Evolutionary conservation across 352 stramenopile genomes (phyloP).

Genomic region (Globisporangium paddicum): DNA sequence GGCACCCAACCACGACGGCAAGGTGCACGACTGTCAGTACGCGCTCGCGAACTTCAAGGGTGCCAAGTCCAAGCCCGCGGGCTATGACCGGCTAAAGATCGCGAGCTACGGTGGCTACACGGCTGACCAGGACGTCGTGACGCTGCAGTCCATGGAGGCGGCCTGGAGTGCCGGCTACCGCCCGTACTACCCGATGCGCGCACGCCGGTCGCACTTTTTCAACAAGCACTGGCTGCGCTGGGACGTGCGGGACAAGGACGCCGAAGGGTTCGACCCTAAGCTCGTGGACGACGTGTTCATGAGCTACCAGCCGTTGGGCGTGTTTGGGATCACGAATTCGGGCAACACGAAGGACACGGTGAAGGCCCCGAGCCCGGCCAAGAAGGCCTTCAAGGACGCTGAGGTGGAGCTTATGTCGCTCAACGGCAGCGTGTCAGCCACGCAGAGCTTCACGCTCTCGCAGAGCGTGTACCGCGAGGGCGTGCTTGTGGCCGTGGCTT

Average conservation of each 20-base stretch:
- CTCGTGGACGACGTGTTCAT: conserved; percentile 37
- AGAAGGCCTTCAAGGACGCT: conserved; percentile 19
- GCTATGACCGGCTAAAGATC: conserved; percentile 25
- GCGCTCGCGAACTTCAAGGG: conserved; percentile 53
- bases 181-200: conserved; percentile 62
- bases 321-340: conserved; percentile 33
- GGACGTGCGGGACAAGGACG: conserved; percentile 37
- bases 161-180: conserved; percentile 44
- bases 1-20: conserved; percentile 33
- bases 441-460: conserved; percentile 20
- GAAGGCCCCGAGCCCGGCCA: conserved; percentile 15
- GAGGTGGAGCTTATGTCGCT: conserved; percentile 11
- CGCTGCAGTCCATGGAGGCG: conserved; percentile 49
- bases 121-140: conserved; percentile 19
- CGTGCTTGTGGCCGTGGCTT: conserved; percentile 10
- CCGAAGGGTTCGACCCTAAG: conserved; percentile 32
- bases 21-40: conserved; percentile 60
- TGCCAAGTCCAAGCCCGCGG: conserved; percentile 12
- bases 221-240: conserved; percentile 56
- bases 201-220: conserved; percentile 61
- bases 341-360: conserved; percentile 19
- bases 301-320: conserved; percentile 48
- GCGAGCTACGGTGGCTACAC: conserved; percentile 34
- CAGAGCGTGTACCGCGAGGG: conserved; percentile 15
- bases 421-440: conserved; percentile 19